Percentiles rank a stretch among this genome's conserved stretches.
These are phyloP conservation scores for Salix udensis DNA, from an alignment of 345 rosid genomes.

Conservation along the genomic window DNA sequence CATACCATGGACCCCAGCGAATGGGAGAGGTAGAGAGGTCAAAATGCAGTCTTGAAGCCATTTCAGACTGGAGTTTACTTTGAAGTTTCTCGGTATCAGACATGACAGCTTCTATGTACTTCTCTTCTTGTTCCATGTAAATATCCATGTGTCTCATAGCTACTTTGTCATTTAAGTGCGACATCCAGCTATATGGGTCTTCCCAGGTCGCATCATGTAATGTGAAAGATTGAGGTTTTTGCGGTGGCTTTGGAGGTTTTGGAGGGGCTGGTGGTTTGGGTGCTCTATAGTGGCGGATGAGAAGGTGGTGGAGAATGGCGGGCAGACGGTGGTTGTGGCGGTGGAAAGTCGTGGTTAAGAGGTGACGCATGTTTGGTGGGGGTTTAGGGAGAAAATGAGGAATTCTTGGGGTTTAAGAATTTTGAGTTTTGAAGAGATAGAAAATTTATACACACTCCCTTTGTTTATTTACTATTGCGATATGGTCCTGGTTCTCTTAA, in stretches of 20 bases:
- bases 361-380: conserved; percentile 29
- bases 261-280: conserved; percentile 58
- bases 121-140: conserved; percentile 92
- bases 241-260: conserved; percentile 72
- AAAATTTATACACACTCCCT: neutral
- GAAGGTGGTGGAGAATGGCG: conserved; percentile 12
- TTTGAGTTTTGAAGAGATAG: neutral
- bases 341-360: conserved; percentile 30
- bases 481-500: too few relatives aligned
- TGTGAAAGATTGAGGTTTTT: conserved; percentile 67
- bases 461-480: too few relatives aligned
- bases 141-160: conserved; percentile 98
- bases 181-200: conserved; percentile 96
- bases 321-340: conserved; percentile 14
- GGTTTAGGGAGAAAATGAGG: neutral
- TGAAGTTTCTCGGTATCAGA: conserved; percentile 72
- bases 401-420: neutral
- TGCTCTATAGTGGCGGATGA: conserved; percentile 42
- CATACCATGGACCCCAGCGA: conserved; percentile 92
- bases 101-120: conserved; percentile 81
- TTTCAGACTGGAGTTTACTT: conserved; percentile 81
- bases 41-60: conserved; percentile 75
- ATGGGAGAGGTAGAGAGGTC: conserved; percentile 89
- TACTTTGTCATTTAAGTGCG: conserved; percentile 74
- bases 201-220: conserved; percentile 78